These are phyloP conservation scores for Fraxinus pennsylvanica DNA, from an alignment of 257 asterid species.

Conservation along the genomic window DNA sequence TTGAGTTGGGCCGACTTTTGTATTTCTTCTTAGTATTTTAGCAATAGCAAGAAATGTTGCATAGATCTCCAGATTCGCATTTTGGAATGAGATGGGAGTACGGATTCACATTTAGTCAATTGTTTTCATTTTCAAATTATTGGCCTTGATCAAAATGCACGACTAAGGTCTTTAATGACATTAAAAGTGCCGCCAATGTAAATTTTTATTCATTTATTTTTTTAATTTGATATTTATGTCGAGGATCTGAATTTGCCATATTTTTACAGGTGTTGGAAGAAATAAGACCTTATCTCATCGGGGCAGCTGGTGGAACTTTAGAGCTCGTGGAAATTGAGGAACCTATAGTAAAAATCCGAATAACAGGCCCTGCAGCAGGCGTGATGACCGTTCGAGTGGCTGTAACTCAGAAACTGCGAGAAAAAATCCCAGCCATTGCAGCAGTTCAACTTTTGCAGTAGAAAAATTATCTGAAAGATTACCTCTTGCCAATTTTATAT, in stretches of 20 bases:
- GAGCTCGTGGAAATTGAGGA: constrained; percentile 84
- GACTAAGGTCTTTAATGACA: not conserved
- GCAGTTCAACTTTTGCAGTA: constrained; percentile 88
- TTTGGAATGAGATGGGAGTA: not conserved
- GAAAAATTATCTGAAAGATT: constrained; percentile 10
- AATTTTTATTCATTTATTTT: not conserved
- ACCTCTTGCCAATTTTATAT: not conserved
- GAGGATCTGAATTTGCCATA: not conserved
- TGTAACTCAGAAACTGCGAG: constrained; percentile 90
- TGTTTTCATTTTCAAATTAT: not conserved
- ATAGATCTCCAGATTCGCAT: not conserved
- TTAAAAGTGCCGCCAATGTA: not conserved
- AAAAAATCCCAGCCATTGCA: constrained; percentile 87
- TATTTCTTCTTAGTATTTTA: not conserved
- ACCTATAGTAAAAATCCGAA: constrained; percentile 86
- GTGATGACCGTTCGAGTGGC: constrained; percentile 98
- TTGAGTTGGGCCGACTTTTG: not conserved
- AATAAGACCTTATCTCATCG: constrained; percentile 83
- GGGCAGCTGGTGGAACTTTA: constrained; percentile 92
- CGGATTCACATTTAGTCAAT: not conserved
- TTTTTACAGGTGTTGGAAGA: constrained; percentile 81
- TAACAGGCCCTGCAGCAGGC: constrained; percentile 90
- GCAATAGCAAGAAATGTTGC: not conserved
- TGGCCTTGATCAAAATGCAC: not conserved
- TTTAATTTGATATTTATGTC: not conserved